A percentile compares a stretch with the other conserved stretches of the same genome.
Conservation (phyloP, 768 basidiomycete genomes). For the Collybiopsis luxurians region DNA sequence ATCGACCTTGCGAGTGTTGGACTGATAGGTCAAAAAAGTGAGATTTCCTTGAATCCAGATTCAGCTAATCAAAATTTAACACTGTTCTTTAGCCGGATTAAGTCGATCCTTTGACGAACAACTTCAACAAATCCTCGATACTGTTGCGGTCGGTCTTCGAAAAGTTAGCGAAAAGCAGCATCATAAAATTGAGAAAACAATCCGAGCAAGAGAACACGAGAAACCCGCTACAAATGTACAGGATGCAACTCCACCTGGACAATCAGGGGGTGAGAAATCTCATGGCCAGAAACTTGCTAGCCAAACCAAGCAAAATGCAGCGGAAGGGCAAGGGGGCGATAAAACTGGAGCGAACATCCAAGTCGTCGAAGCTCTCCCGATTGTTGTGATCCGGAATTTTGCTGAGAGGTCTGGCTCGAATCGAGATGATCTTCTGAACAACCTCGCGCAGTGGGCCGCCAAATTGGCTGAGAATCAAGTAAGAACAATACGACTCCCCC, state of each 20-base stretch:
- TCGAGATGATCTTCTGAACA: constrained; percentile 70
- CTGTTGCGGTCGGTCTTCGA: constrained; percentile 71
- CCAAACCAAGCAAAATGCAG: constrained; percentile 57
- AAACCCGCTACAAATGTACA: too few relatives aligned
- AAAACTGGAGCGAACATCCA: constrained; percentile 43
- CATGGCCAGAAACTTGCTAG: constrained; percentile 73
- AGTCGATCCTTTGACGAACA: constrained; percentile 78
- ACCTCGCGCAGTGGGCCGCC: constrained; percentile 84
- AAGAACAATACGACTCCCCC: constrained; percentile 8
- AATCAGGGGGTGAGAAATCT: constrained; percentile 43
- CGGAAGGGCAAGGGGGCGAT: constrained; percentile 11
- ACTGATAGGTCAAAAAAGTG: constrained; percentile 93
- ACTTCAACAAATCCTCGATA: constrained; percentile 78
- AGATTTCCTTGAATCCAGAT: background rate
- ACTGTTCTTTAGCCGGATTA: constrained; percentile 64
- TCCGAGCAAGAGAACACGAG: constrained; percentile 33
- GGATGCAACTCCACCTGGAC: too few relatives aligned
- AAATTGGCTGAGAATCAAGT: constrained; percentile 80
- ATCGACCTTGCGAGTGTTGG: constrained; percentile 45
- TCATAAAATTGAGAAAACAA: constrained; percentile 35
- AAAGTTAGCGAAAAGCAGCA: constrained; percentile 54
- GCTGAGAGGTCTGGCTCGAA: constrained; percentile 51
- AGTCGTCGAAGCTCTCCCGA: constrained; percentile 65
- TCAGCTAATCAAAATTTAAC: background rate
- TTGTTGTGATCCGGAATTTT: constrained; percentile 86